A percentile compares a stretch with the other conserved stretches of the same genome.
Evolutionary conservation across 306 rosid genomes (phyloP).

Genomic region (Cicer cuneatum): DNA sequence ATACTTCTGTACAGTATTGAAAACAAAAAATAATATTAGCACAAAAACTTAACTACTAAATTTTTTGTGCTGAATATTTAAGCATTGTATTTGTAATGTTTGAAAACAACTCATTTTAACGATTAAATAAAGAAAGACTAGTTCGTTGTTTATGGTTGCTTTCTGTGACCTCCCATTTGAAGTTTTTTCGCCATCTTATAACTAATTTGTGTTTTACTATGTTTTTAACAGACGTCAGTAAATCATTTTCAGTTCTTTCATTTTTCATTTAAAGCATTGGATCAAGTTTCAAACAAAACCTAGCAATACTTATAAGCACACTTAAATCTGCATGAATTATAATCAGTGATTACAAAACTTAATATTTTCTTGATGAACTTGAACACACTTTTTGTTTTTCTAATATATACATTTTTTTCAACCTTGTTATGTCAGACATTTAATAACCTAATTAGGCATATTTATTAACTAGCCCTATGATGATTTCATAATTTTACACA

Average conservation of each 20-base stretch:
- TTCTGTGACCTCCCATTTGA: neutral
- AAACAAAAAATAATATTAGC: conserved; percentile 1
- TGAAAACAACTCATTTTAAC: neutral
- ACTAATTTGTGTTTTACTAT: conserved; percentile 7
- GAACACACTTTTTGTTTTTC: conserved; percentile 2
- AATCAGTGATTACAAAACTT: conserved; percentile 27
- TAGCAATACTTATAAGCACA: neutral
- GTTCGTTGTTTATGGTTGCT: neutral
- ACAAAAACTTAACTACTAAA: neutral
- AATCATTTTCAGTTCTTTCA: conserved; percentile 7
- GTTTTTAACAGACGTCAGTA: conserved; percentile 1
- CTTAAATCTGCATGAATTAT: conserved; percentile 14
- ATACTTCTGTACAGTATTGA: neutral
- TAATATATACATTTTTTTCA: neutral
- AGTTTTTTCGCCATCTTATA: conserved; percentile 15
- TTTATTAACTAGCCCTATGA: conserved; percentile 9
- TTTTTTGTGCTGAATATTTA: conserved; percentile 17
- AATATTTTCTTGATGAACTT: conserved; percentile 38
- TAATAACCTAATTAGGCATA: conserved; percentile 15
- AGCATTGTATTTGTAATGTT: neutral
- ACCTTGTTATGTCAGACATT: conserved; percentile 29
- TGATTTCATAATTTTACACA: conserved; percentile 5
- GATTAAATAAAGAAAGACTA: neutral
- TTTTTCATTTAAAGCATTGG: conserved; percentile 20
- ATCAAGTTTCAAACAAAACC: conserved; percentile 23